These are phyloP conservation scores for Nicotiana benthamiana DNA, from an alignment of 257 asterid genomes.

Conservation along the genomic window DNA sequence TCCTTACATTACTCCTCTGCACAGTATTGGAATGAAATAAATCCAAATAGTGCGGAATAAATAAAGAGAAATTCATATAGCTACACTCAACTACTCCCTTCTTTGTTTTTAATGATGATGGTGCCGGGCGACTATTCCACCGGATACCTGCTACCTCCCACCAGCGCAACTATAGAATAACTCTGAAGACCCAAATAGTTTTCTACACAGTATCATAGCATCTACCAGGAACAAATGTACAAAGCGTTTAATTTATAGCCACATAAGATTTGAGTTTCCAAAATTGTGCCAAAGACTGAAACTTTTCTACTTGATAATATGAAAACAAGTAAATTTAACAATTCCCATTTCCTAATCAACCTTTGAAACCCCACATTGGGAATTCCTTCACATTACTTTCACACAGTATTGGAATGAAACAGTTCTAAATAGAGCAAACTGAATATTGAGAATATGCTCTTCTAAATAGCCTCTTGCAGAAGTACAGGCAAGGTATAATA, in stretches of 20 bases:
- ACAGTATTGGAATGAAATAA: not conserved
- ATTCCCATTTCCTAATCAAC: not conserved
- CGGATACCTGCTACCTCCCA: too few species aligned
- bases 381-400: not conserved
- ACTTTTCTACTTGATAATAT: slow-evolving; percentile 49
- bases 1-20: not conserved
- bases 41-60: not conserved
- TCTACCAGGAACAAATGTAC: not conserved
- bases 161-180: too few species aligned
- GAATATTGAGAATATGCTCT: not conserved
- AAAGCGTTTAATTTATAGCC: not conserved
- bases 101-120: too few species aligned
- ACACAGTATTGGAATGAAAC: not conserved
- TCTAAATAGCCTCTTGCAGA: too few species aligned
- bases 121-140: too few species aligned
- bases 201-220: not conserved
- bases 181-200: too few species aligned
- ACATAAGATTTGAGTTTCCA: slow-evolving; percentile 79
- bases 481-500: too few species aligned
- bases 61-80: too few species aligned
- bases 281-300: slow-evolving; percentile 54
- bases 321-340: slow-evolving; percentile 7
- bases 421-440: not conserved
- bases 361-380: not conserved
- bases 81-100: too few species aligned